Evolutionary conservation across 2,329 filamentous ascomycete species (phyloP).

Genomic region (Alternaria arbusti): DNA sequence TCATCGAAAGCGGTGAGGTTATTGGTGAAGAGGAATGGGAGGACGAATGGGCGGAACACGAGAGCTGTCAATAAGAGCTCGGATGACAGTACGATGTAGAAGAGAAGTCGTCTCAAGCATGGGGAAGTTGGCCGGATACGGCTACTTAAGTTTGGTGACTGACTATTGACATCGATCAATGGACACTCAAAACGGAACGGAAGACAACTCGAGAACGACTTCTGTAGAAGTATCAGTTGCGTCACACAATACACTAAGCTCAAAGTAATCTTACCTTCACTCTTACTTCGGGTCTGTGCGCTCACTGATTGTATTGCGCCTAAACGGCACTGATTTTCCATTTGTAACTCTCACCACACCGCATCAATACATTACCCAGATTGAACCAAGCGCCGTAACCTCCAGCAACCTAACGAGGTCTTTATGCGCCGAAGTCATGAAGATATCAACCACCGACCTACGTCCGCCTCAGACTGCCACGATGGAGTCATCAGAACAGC

Average conservation of each 20-base stretch:
- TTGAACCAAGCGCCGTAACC: neutral
- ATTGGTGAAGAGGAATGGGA: neutral
- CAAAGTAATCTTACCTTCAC: neutral
- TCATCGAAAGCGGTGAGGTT: neutral
- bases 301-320: neutral
- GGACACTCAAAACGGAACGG: neutral
- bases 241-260: no score
- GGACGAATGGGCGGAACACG: neutral
- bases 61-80: neutral
- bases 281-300: neutral
- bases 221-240: neutral
- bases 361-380: neutral
- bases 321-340: neutral
- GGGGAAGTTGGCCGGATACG: neutral
- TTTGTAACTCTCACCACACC: neutral
- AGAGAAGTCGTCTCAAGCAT: neutral
- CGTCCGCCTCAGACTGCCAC: neutral
- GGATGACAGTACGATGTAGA: no score
- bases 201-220: neutral
- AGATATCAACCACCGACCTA: neutral
- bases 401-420: neutral
- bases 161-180: neutral
- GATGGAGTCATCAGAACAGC: neutral
- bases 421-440: neutral
- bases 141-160: neutral